These are phyloP conservation scores for Crithidia thermophila DNA, from an alignment of 208 protist species.

Conservation along the genomic window DNA sequence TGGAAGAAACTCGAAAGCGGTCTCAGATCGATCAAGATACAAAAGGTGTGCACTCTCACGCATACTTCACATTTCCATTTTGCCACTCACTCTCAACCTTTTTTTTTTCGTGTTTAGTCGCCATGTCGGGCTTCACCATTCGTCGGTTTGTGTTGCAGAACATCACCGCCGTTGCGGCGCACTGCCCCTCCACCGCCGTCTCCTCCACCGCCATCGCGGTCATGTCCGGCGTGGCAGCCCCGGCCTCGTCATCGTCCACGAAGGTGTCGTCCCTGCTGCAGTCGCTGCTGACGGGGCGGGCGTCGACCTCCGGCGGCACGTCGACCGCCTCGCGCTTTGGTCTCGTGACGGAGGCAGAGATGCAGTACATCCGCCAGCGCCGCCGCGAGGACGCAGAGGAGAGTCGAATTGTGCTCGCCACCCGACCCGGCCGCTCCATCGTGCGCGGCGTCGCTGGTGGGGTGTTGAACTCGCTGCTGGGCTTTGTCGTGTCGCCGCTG, in stretches of 20 bases:
- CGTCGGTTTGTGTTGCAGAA: conserved; percentile 77
- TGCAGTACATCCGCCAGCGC: conserved; percentile 55
- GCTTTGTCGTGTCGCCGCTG: conserved; percentile 57
- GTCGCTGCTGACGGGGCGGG: conserved; percentile 11
- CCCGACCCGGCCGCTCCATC: conserved; percentile 53
- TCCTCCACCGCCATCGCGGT: conserved; percentile 26
- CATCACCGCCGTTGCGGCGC: conserved; percentile 59
- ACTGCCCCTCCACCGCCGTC: conserved; percentile 52
- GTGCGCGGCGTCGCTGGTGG: conserved; percentile 52
- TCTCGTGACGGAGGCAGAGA: conserved; percentile 74
- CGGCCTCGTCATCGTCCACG: not conserved
- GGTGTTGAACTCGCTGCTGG: conserved; percentile 52
- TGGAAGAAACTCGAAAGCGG: too few species aligned
- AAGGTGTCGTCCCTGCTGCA: conserved; percentile 7
- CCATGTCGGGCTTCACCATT: conserved; percentile 62
- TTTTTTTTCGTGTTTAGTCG: not conserved
- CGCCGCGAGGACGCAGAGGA: conserved; percentile 66
- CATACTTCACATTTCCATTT: conserved; percentile 1
- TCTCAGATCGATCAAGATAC: too few species aligned
- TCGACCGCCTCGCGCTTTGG: conserved; percentile 41
- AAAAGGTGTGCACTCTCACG: conserved; percentile 1
- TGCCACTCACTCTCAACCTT: not conserved
- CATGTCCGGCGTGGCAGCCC: conserved; percentile 8
- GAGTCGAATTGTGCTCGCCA: conserved; percentile 72
- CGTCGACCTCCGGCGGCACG: not conserved